Base-by-base conservation (phyloP, 495 filamentous ascomycete species). In the Lepidopterella palustris region DNA sequence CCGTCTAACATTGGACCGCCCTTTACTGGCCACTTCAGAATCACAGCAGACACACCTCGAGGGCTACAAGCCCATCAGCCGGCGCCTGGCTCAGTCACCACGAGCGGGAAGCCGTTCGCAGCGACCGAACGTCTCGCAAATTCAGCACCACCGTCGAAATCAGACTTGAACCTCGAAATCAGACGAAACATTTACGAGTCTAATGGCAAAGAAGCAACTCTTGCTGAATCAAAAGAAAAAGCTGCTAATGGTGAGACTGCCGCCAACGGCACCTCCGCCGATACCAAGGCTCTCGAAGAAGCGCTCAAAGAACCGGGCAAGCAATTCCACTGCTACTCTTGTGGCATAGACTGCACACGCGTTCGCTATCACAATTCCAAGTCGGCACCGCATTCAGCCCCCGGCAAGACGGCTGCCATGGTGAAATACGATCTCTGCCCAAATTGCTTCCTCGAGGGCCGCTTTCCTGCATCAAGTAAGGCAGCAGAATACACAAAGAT, bases 1-100 rank as follows among this genome's bases (percentile, higher is more conserved):
- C 93, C 93, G 8, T 97, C 95, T 3, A 91, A 90, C 72, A 93
- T 97, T 59, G 92, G 92, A 4, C 95, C 93, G 3, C 95, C 93
- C 13, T 96, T 95, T 67, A 98, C 93, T 0, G 92, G 93, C 39
- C 95, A 98, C 74, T 98, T 97, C 84, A 84, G 90, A 61, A 83
- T 97, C 53, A 87, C 90, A 49, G 92, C 88, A 63, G 93, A 98
- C 71, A 97, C 93, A 4, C 95, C 93, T 48, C 88, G 93, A 28
- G 93, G 93, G 18, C 81, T 98, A 32, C 92, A 97, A 70, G 85
- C 92, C 40, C 95, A 90, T 80, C 93, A 98, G 69, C 93, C 93
- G 21, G 87, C 87, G 4, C 83, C 90, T 0, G 85, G 88, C 68
- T 81, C 88, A 13, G 76, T 82, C 27, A 78, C 89, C 23, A 87